These are phyloP conservation scores for Umbelopsis vinacea DNA, from an alignment of 192 early-diverging fungal species.

Conservation along the genomic window DNA sequence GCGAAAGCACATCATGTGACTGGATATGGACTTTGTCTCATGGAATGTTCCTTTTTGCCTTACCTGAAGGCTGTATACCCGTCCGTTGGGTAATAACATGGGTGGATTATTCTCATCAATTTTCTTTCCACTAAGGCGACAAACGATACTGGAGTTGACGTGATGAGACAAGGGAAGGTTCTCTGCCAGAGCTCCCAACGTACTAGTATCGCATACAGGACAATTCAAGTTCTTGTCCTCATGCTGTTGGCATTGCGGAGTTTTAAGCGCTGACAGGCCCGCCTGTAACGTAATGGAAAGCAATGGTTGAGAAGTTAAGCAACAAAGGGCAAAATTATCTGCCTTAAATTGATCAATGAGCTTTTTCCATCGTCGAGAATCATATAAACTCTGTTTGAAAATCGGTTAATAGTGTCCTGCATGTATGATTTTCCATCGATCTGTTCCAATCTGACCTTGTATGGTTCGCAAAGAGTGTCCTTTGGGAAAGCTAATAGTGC, in stretches of 20 bases:
- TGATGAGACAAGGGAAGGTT: conserved; percentile 91
- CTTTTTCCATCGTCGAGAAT: conserved; percentile 73
- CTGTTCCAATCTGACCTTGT: conserved; percentile 67
- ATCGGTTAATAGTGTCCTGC: background rate
- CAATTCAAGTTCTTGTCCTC: conserved; percentile 91
- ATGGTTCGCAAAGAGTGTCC: conserved; percentile 77
- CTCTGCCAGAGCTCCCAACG: conserved; percentile 84
- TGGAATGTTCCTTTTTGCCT: conserved; percentile 7
- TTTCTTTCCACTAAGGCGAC: conserved; percentile 86
- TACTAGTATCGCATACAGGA: conserved; percentile 88
- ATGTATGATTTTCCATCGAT: too few relatives aligned
- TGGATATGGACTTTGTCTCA: background rate
- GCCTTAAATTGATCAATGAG: conserved; percentile 81
- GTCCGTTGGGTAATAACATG: conserved; percentile 94
- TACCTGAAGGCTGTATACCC: conserved; percentile 90
- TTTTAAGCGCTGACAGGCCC: conserved; percentile 95
- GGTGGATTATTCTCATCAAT: conserved; percentile 98
- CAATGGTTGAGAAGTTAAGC: conserved; percentile 84
- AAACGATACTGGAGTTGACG: conserved; percentile 94
- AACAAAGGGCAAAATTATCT: conserved; percentile 89
- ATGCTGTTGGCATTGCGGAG: conserved; percentile 76
- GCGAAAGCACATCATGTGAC: background rate
- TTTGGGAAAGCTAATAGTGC: conserved; percentile 84
- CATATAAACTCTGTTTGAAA: conserved; percentile 62
- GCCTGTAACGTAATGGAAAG: conserved; percentile 91